Conservation (phyloP, 1,284 basidiomycete species). For the Melanopsichium pennsylvanicum region DNA sequence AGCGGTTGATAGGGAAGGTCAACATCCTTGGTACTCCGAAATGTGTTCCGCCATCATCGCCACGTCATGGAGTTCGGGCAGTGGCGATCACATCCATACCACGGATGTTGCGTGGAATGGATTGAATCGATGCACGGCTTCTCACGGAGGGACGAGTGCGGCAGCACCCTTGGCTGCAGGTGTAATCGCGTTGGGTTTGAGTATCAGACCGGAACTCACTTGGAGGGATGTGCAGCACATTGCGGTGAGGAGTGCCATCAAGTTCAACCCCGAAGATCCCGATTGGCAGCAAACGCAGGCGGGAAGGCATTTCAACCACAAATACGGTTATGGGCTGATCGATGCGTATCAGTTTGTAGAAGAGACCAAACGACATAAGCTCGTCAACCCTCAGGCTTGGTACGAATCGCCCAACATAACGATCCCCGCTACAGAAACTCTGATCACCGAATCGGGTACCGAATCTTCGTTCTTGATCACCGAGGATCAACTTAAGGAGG, state of each 20-base stretch:
- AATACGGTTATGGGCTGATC: constrained; percentile 92
- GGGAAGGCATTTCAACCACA: constrained; percentile 89
- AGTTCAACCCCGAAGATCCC: constrained; percentile 86
- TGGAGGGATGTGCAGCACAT: constrained; percentile 98
- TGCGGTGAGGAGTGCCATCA: constrained; percentile 78
- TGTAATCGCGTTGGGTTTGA: constrained; percentile 60
- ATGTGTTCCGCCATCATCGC: constrained; percentile 95
- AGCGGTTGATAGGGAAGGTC: constrained; percentile 87
- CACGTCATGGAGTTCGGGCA: constrained; percentile 95
- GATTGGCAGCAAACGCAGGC: constrained; percentile 89
- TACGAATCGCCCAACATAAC: constrained; percentile 48
- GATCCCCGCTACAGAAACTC: constrained; percentile 39
- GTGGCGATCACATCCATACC: constrained; percentile 80
- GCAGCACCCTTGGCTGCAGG: constrained; percentile 86
- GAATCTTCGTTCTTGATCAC: constrained; percentile 77
- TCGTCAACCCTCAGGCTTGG: constrained; percentile 95
- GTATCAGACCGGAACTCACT: constrained; percentile 77
- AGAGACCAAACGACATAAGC: constrained; percentile 80
- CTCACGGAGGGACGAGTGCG: constrained; percentile 95
- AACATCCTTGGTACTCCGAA: constrained; percentile 97
- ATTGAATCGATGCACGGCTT: constrained; percentile 79
- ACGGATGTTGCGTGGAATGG: constrained; percentile 79
- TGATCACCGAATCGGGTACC: constrained; percentile 76
- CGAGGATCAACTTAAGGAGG: constrained; percentile 73
- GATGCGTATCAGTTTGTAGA: constrained; percentile 85